These are phyloP conservation scores for Xylaria arbuscula DNA, from an alignment of 2,329 filamentous ascomycete species.

Conservation along the genomic window DNA sequence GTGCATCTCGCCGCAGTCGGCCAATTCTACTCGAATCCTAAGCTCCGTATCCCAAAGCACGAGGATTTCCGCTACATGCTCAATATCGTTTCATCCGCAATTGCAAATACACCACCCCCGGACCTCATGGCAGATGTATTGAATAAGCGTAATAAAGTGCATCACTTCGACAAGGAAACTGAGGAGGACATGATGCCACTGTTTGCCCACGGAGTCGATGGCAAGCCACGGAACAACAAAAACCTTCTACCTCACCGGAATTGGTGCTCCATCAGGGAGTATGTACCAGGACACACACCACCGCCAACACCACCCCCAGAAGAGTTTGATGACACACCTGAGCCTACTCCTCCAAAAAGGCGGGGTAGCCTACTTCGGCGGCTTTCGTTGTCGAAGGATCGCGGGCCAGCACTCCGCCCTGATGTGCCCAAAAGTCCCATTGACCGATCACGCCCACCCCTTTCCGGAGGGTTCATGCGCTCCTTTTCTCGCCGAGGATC, in stretches of 20 bases:
- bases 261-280: conserved; percentile 93
- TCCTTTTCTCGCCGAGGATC: conserved; percentile 57
- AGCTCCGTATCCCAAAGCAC: conserved; percentile 82
- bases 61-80: conserved; percentile 96
- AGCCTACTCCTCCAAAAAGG: conserved; percentile 51
- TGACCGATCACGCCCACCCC: conserved; percentile 60
- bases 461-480: conserved; percentile 61
- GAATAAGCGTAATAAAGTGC: conserved; percentile 89
- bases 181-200: conserved; percentile 97
- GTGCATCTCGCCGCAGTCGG: conserved; percentile 93
- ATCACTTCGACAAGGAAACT: conserved; percentile 78
- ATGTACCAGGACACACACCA: conserved; percentile 81
- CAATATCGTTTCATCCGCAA: conserved; percentile 92
- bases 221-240: conserved; percentile 90
- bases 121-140: conserved; percentile 90
- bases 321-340: conserved; percentile 56
- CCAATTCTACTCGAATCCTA: conserved; percentile 94
- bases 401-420: conserved; percentile 52
- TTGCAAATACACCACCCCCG: conserved; percentile 90
- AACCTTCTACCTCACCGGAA: conserved; percentile 89
- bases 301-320: conserved; percentile 71
- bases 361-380: conserved; percentile 58
- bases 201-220: conserved; percentile 89
- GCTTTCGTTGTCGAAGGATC: conserved; percentile 56
- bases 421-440: conserved; percentile 53